Conservation (phyloP, 202 grass and related monocot genomes). For the Bolboschoenoplectus hybrid region DNA sequence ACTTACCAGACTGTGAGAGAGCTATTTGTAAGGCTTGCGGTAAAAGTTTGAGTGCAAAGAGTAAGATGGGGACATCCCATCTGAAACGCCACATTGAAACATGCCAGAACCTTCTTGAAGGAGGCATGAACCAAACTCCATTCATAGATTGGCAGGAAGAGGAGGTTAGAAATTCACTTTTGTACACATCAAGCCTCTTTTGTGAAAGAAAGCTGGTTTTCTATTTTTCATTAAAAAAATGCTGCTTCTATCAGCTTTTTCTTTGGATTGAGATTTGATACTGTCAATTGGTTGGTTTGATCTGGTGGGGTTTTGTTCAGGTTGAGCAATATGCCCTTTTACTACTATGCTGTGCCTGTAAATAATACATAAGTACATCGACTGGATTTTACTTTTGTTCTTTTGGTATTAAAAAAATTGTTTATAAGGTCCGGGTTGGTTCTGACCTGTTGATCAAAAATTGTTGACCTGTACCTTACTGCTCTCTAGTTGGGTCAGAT, state of each 20-base stretch:
- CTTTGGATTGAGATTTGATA: not conserved
- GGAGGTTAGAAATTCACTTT: conserved; percentile 24
- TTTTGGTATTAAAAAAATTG: not conserved
- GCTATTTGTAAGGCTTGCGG: conserved; percentile 25
- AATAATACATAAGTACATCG: not conserved
- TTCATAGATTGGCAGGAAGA: conserved; percentile 21
- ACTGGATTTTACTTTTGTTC: not conserved
- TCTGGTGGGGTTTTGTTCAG: not conserved
- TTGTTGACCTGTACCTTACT: not conserved
- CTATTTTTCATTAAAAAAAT: not conserved
- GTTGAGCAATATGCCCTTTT: not conserved
- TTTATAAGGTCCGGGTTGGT: not conserved
- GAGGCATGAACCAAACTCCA: conserved; percentile 15
- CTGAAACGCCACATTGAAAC: conserved; percentile 25
- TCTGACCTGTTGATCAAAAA: not conserved
- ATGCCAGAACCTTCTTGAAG: not conserved
- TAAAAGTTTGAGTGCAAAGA: conserved; percentile 22
- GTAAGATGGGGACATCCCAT: conserved; percentile 19
- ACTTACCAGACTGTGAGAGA: not conserved
- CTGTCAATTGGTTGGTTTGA: not conserved
- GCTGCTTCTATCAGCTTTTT: not conserved
- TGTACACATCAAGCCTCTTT: not conserved
- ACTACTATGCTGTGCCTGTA: not conserved
- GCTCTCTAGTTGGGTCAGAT: not conserved
- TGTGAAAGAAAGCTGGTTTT: not conserved